Conservation (phyloP, 805 yeast genomes). For the Kurtzmaniella fragi region DNA sequence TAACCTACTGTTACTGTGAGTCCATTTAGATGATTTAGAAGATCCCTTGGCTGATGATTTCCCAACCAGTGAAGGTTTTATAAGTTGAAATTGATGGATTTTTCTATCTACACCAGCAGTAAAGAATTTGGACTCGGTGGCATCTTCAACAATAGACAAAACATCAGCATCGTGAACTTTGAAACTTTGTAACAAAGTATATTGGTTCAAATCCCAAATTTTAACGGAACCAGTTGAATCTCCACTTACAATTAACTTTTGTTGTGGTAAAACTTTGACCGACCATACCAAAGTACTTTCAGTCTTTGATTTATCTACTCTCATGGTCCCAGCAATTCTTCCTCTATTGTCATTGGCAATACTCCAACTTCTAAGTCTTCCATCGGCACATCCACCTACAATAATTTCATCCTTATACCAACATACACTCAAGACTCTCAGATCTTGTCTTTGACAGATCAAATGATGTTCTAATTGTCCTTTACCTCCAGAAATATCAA, state of each 20-base stretch:
- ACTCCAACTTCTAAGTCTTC: slow-evolving; percentile 81
- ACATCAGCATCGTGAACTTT: slow-evolving; percentile 90
- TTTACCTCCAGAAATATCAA: slow-evolving; percentile 82
- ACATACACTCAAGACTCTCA: slow-evolving; percentile 71
- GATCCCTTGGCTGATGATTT: slow-evolving; percentile 14
- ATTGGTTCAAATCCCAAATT: slow-evolving; percentile 82
- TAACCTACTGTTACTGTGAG: slow-evolving; percentile 66
- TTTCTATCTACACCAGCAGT: slow-evolving; percentile 94
- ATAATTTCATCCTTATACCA: slow-evolving; percentile 67
- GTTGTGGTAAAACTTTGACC: slow-evolving; percentile 55
- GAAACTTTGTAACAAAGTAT: slow-evolving; percentile 75
- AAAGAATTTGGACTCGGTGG: slow-evolving; percentile 59
- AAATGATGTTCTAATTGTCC: slow-evolving; percentile 74
- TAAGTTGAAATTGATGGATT: slow-evolving; percentile 63
- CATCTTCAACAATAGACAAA: slow-evolving; percentile 61
- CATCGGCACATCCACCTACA: slow-evolving; percentile 96
- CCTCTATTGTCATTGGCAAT: slow-evolving; percentile 45
- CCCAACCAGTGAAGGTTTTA: slow-evolving; percentile 23
- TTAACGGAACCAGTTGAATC: slow-evolving; percentile 94
- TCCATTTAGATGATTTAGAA: slow-evolving; percentile 54
- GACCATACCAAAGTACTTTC: slow-evolving; percentile 94
- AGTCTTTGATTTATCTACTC: slow-evolving; percentile 82
- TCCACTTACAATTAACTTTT: slow-evolving; percentile 82
- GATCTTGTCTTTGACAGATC: slow-evolving; percentile 77
- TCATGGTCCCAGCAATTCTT: slow-evolving; percentile 75